These are phyloP conservation scores for Piper longum DNA, from an alignment of 164 flowering plant species.

Conservation along the genomic window DNA sequence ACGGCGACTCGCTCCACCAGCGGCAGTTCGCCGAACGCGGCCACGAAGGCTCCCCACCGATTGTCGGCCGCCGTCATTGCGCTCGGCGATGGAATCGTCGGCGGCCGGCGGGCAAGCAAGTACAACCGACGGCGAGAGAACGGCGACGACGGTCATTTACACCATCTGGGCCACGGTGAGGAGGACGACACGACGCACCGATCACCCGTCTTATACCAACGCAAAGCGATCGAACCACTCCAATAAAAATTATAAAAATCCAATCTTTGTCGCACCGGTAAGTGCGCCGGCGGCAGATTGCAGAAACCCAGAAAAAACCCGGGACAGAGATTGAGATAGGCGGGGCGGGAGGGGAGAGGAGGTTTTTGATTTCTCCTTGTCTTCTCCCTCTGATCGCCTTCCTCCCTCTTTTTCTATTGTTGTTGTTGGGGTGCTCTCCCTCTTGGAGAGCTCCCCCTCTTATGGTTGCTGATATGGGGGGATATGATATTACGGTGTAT, in stretches of 20 bases:
- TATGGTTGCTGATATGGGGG: too few relatives aligned
- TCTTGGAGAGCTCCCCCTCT: too few relatives aligned
- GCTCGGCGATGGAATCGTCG: constrained; percentile 5
- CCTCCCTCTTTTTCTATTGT: too few relatives aligned
- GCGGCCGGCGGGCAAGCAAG: constrained; percentile 10
- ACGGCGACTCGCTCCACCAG: constrained; percentile 45
- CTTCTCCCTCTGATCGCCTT: too few relatives aligned
- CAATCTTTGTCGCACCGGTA: constrained; percentile 6
- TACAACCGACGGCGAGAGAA: not conserved
- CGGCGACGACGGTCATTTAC: constrained; percentile 35
- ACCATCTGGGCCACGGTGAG: constrained; percentile 25
- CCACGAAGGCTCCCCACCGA: constrained; percentile 9
- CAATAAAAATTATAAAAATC: not conserved
- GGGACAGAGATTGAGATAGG: too few relatives aligned
- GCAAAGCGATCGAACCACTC: too few relatives aligned
- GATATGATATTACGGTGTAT: too few relatives aligned
- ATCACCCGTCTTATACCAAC: too few relatives aligned
- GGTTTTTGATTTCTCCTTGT: too few relatives aligned
- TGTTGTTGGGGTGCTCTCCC: too few relatives aligned
- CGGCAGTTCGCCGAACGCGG: constrained; percentile 36
- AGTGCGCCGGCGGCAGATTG: constrained; percentile 18
- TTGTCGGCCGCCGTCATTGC: constrained; percentile 25
- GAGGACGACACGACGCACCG: too few relatives aligned
- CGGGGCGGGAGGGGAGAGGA: too few relatives aligned
- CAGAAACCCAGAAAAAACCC: constrained; percentile 4